These are phyloP conservation scores for Backusella australiensis DNA, from an alignment of 192 early-diverging fungal genomes.

Conservation along the genomic window DNA sequence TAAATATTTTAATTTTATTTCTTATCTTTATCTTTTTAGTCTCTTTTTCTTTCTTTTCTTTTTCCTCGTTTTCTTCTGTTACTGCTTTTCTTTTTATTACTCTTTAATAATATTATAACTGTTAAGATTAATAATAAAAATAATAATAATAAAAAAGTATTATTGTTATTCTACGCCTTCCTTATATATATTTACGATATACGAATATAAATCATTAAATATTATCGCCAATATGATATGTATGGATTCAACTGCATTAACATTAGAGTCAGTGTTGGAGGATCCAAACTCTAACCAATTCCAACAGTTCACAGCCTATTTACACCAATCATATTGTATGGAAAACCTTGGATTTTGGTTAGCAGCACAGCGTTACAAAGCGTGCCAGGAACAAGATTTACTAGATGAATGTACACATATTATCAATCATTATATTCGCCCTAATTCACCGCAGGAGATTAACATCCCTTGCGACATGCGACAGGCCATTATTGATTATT, in stretches of 20 bases:
- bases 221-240: background rate
- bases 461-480: constrained; percentile 38
- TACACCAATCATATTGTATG: constrained; percentile 37
- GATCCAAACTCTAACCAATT: background rate
- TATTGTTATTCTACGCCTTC: background rate
- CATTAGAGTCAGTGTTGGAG: constrained; percentile 13
- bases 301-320: constrained; percentile 16
- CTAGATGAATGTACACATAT: constrained; percentile 12
- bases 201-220: background rate
- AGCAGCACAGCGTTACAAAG: constrained; percentile 28
- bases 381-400: background rate
- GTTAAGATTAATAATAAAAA: background rate
- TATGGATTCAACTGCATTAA: background rate
- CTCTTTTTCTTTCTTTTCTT: background rate
- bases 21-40: constrained; percentile 2
- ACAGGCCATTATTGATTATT: constrained; percentile 16
- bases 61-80: background rate
- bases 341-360: constrained; percentile 45
- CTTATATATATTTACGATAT: background rate
- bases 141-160: background rate
- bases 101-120: background rate
- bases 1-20: constrained; percentile 4
- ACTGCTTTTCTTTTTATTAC: background rate
- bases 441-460: constrained; percentile 31
- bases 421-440: constrained; percentile 12